These are phyloP conservation scores for Fusarium sp. DNA, from an alignment of 2,329 filamentous ascomycete species.

Conservation along the genomic window DNA sequence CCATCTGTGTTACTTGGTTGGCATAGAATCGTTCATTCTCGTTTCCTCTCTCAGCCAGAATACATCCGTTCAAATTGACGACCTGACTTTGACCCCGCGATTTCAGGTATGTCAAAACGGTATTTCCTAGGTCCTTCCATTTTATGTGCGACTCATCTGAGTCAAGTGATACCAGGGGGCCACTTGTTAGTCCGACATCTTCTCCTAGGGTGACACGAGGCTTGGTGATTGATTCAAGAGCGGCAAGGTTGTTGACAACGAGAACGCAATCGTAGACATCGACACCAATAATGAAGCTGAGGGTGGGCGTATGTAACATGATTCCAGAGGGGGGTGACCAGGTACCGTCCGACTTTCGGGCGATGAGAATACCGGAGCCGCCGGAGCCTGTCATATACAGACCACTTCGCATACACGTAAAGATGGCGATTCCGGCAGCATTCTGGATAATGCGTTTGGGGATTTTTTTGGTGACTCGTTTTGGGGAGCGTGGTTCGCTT, in stretches of 20 bases:
- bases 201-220: conserved; percentile 83
- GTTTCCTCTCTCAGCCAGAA: conserved; percentile 68
- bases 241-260: conserved; percentile 88
- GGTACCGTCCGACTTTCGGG: conserved; percentile 83
- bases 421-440: conserved; percentile 90
- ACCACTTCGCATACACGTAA: conserved; percentile 95
- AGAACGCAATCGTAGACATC: conserved; percentile 97
- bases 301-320: conserved; percentile 86
- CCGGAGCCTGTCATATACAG: conserved; percentile 93
- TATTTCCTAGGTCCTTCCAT: conserved; percentile 66
- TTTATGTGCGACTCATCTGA: conserved; percentile 63
- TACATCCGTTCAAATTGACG: conserved; percentile 67
- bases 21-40: conserved; percentile 72
- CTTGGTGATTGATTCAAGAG: conserved; percentile 85
- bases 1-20: conserved; percentile 63
- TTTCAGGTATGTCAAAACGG: conserved; percentile 70
- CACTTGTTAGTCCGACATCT: conserved; percentile 81
- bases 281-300: conserved; percentile 91
- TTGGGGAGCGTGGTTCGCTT: conserved; percentile 61
- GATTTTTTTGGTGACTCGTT: conserved; percentile 80
- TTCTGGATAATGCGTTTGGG: conserved; percentile 87
- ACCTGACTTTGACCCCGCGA: conserved; percentile 67
- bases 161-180: conserved; percentile 74
- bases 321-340: conserved; percentile 95
- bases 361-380: conserved; percentile 88